Percentiles rank a stretch among this genome's conserved stretches.
Evolutionary conservation across 805 yeast genomes (phyloP).

Genomic region (Kuraishia piskuri): DNA sequence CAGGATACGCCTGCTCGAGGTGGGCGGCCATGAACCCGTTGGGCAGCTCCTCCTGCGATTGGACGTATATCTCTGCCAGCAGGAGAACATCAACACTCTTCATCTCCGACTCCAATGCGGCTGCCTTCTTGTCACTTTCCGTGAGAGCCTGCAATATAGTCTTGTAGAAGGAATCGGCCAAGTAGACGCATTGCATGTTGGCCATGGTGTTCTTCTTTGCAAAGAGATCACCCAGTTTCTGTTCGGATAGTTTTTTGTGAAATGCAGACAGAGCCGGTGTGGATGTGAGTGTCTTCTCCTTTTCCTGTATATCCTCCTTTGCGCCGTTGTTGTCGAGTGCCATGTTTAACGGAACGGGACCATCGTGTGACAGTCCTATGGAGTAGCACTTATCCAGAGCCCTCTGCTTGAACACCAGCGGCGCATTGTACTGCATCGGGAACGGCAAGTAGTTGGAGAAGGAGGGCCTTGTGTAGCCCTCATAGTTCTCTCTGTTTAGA

Average conservation of each 20-base stretch:
- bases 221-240: slow-evolving; percentile 14
- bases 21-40: slow-evolving; percentile 30
- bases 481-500: slow-evolving; percentile 50
- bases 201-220: slow-evolving; percentile 18
- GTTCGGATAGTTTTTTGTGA: slow-evolving; percentile 17
- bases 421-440: slow-evolving; percentile 70
- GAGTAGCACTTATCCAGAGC: slow-evolving; percentile 23
- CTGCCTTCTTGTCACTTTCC: neutral
- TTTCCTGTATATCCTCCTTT: slow-evolving; percentile 17
- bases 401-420: slow-evolving; percentile 31
- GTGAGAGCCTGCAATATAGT: neutral
- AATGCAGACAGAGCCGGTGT: slow-evolving; percentile 20
- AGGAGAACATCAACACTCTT: slow-evolving; percentile 28
- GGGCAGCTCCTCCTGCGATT: slow-evolving; percentile 26
- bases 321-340: slow-evolving; percentile 9
- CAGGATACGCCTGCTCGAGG: slow-evolving; percentile 23
- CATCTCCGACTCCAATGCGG: slow-evolving; percentile 13
- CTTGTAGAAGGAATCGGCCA: slow-evolving; percentile 3
- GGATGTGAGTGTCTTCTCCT: slow-evolving; percentile 15
- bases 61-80: slow-evolving; percentile 26
- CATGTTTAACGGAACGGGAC: slow-evolving; percentile 3
- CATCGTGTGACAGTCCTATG: slow-evolving; percentile 19
- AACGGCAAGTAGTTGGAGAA: slow-evolving; percentile 51
- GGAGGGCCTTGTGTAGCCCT: slow-evolving; percentile 44
- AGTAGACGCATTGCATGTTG: slow-evolving; percentile 20